Base-by-base conservation (phyloP, 2,329 filamentous ascomycete species). In the Xylariaceae sp. region DNA sequence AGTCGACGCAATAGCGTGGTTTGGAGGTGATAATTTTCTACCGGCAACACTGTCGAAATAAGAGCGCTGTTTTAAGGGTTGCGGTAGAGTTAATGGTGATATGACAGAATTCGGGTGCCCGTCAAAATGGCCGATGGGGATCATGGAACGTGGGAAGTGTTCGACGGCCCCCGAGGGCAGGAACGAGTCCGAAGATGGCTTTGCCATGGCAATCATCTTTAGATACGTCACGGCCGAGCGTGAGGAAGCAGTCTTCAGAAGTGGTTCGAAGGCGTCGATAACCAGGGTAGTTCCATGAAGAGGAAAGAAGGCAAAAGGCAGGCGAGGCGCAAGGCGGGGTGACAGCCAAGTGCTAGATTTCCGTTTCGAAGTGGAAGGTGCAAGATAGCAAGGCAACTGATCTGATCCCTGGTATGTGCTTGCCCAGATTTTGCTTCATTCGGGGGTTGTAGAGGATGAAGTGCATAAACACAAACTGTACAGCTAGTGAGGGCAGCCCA, bases 161-260 rank as follows among this genome's bases (percentile, higher is more conserved):
- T 67, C 64, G 43, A 59, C 47, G 36, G 56, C 59, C 46, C 62
- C 62, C 32, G 60, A 60, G 9, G 67, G 64, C 50, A 67, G 54
- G 52, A 69, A 68, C 18, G 66, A 64, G 47, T 70, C 65, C 42
- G 63, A 57, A 23, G 62, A 59, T 23, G 67, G 42, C 46, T 61
- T 68, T 45, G 61, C 59, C 66, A 70, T 69, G 47, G 54, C 48
- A 41, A 60, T 53, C 57, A 58, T 59, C 46, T 43, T 59, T 43
- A 37, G 14, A 19, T 18, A 34, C 40, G 39, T 28, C 13, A 31
- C 34, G 34, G 26, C 19, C 18, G 26, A 14, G n/a, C n/a, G 16
- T 8, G 16, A 30, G 26, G 23, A 8, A 26, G 19, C 17, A 27
- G 5, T 9, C 15, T 16, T n/a, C 18, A 18, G n/a, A 24, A 6